Evolutionary conservation across 208 protist species (phyloP).

Genomic region (Leishmania braziliensis): DNA sequence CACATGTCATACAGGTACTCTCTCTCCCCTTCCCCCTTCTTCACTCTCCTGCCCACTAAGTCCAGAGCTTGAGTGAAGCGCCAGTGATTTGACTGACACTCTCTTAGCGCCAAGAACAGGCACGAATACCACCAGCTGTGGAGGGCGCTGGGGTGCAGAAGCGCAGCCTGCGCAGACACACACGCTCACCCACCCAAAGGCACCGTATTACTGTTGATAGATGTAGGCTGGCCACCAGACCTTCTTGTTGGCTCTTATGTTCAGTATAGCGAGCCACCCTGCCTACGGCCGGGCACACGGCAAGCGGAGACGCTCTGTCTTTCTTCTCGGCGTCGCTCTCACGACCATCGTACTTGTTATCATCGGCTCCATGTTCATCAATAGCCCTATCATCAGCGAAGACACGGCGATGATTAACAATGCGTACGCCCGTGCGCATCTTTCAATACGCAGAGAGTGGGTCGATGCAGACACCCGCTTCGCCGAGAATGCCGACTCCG

Average conservation of each 20-base stretch:
- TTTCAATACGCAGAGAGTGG: slow-evolving; percentile 26
- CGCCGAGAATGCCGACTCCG: background rate
- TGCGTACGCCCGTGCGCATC: slow-evolving; percentile 1
- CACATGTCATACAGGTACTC: background rate
- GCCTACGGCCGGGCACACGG: background rate
- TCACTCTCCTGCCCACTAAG: background rate
- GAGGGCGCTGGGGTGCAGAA: too few relatives aligned
- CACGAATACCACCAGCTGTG: background rate
- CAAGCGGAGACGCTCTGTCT: slow-evolving; percentile 1
- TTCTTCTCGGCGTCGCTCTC: slow-evolving; percentile 12
- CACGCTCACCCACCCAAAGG: background rate
- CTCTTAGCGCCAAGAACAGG: background rate
- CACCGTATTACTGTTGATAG: background rate
- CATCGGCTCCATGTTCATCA: slow-evolving; percentile 31
- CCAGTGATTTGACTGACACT: background rate
- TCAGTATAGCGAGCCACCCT: background rate
- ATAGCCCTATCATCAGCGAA: slow-evolving; percentile 26
- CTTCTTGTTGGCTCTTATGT: background rate
- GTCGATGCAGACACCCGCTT: slow-evolving; percentile 24
- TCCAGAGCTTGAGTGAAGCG: background rate
- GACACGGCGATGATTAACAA: slow-evolving; percentile 26
- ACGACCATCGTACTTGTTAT: slow-evolving; percentile 11
- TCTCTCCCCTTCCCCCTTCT: background rate
- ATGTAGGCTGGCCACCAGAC: background rate
- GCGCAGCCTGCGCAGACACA: too few relatives aligned